Evolutionary conservation across 75 land plant genomes (phyloP), one percentile per base, ranked within the genome.

Genomic region (Gnetum montanum): DNA sequence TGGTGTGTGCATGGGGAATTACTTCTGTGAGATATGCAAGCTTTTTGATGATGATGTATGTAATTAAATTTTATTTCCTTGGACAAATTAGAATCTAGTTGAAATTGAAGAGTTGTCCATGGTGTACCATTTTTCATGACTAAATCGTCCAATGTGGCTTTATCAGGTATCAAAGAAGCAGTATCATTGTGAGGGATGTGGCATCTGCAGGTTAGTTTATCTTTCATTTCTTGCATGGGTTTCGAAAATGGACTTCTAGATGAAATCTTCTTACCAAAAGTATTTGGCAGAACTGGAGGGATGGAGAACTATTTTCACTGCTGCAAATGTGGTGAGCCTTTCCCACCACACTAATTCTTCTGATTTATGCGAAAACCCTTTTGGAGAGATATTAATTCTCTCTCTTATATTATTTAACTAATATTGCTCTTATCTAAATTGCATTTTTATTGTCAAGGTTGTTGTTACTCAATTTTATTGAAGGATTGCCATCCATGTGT

Each of bases 231-330:
- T 1, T 8, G 12, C 11, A 4, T 8, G 25, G 24, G 18, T 47
- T 12, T n/a, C n/a, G n/a, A n/a, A n/a, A n/a, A n/a, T n/a, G n/a
- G n/a, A n/a, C n/a, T n/a, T n/a, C n/a, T n/a, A n/a, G n/a, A 52
- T 24, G 27, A 35, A 31, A 11, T 18, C n/a, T 41, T 30, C 19
- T 50, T 30, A 3, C 56, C 16, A 23, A 15, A 29, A 8, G 8
- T 36, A n/a, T 64, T 25, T 49, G 59, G 19, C 83, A 84, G 97
- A 62, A 75, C 75, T 62, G 97, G 97, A 13, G 95, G 97, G 15
- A 57, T 58, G 2, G 90, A 88, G 6, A 88, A 91, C 24, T 91
- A 84, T 47, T 88, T 91, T 64, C 94, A 88, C 50, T 91, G 94
- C 61, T 63, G 61, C 23, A 78, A 69, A 62, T 91, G 97, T 54